These are phyloP conservation scores for Cicer yamashitae DNA, from an alignment of 306 rosid species.

Conservation along the genomic window DNA sequence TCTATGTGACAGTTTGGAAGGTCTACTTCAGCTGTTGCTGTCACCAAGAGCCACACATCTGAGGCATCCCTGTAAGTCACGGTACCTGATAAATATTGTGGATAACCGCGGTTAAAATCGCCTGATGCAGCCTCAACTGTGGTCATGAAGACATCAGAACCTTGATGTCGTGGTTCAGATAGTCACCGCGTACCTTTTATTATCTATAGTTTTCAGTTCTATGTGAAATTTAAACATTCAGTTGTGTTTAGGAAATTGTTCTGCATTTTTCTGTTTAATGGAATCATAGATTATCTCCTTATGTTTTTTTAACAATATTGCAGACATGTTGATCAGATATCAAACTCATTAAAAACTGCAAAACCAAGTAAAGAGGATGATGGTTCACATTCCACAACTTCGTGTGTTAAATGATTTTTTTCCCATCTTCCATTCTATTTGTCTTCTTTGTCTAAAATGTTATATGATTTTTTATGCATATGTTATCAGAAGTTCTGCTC, in stretches of 20 bases:
- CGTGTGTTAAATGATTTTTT: constrained; percentile 54
- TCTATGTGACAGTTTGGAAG: constrained; percentile 62
- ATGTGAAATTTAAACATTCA: too few species aligned
- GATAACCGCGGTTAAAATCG: too few species aligned
- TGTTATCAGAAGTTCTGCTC: constrained; percentile 58
- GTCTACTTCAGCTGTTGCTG: constrained; percentile 52
- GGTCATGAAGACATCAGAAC: too few species aligned
- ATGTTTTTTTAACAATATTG: constrained; percentile 31
- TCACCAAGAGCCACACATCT: constrained; percentile 50
- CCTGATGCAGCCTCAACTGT: too few species aligned
- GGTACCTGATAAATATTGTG: too few species aligned
- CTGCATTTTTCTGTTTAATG: too few species aligned
- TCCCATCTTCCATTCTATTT: constrained; percentile 18
- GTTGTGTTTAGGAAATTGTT: too few species aligned
- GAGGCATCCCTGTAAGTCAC: constrained; percentile 60
- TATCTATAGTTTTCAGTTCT: too few species aligned
- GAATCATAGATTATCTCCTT: too few species aligned
- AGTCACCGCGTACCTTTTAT: too few species aligned
- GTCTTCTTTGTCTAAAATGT: constrained; percentile 24
- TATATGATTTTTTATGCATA: neutral
- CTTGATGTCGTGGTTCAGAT: too few species aligned
- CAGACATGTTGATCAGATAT: constrained; percentile 63
- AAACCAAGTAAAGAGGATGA: constrained; percentile 67
- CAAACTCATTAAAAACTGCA: constrained; percentile 52
- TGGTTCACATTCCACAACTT: constrained; percentile 75